Base-by-base conservation (phyloP, 495 filamentous ascomycete species). In the Apiosordaria backusii region DNA sequence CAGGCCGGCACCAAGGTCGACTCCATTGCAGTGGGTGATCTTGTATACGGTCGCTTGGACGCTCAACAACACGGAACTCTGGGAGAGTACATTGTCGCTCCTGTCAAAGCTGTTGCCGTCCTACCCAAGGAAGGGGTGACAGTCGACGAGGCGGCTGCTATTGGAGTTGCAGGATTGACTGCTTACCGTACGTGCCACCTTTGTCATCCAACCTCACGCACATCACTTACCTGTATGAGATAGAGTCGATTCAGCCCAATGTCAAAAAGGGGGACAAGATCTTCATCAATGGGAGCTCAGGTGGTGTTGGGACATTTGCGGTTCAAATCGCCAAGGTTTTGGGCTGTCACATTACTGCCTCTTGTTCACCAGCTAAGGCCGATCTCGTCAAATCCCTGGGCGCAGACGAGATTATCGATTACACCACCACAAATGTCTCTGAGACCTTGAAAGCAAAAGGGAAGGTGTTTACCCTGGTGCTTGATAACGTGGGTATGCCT, bases 391-490 rank as follows among this genome's bases (percentile, higher is more conserved):
- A 78, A 40, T 72, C 72, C 15, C 74, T 92, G 1, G 89, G 89
- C 0, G 89, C 89, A 4, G 88, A 91, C 68, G 83, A 87, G 62
- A 80, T 90, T 2, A 79, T 92, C 53, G 88, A 92, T 70, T 92
- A 92, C 70, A 86, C 82, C n/a, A 70, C 75, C 1, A 67, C 68
- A 22, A 77, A 87, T 72, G 77, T 90, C 1, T 68, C 82, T 52
- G 71, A 79, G 9, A 75, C 67, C 7, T 68, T 92, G 15, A 79
- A 79, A 71, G 70, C 71, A 3, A 77, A 80, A 50, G 86, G 85
- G 0, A 74, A 76, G 18, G 74, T 84, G 5, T 92, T 85, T 75
- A 72, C 81, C 64, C 79, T 85, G 40, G 79, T 83, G 0, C 75
- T 92, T 26, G 90, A 92, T 74, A 87, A 89, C 76, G 82, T 88